A percentile compares a stretch with the other conserved stretches of the same genome.
Evolutionary conservation across 805 yeast species (phyloP).

Genomic region (Kuraishia ogatae): DNA sequence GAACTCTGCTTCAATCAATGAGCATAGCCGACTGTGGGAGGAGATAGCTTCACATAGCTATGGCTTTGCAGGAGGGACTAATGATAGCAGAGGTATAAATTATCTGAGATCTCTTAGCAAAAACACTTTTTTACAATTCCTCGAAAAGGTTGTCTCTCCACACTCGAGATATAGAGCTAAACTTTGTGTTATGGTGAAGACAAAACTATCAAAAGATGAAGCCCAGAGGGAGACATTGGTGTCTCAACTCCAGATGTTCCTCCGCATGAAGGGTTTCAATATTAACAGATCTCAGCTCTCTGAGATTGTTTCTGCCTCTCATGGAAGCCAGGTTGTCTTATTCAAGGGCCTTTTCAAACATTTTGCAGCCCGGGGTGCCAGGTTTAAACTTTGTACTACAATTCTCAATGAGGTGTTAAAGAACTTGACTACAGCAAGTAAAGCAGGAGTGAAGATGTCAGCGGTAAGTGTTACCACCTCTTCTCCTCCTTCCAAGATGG

Average conservation of each 20-base stretch:
- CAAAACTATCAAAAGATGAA: conserved; percentile 28
- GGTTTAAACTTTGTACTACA: conserved; percentile 23
- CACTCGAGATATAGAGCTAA: conserved; percentile 27
- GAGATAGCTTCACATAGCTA: conserved; percentile 29
- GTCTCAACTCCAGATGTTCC: conserved; percentile 32
- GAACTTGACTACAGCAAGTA: conserved; percentile 1
- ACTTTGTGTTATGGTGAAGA: conserved; percentile 31
- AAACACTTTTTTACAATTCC: conserved; percentile 26
- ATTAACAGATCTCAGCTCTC: conserved; percentile 30
- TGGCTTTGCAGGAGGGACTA: conserved; percentile 19
- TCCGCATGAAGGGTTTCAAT: conserved; percentile 38
- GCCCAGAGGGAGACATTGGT: conserved; percentile 24
- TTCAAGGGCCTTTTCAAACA: conserved; percentile 32
- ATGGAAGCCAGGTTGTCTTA: conserved; percentile 27
- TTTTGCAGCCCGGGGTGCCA: conserved; percentile 33
- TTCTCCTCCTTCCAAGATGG: neutral
- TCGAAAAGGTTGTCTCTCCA: conserved; percentile 24
- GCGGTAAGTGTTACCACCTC: neutral
- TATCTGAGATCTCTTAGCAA: conserved; percentile 24
- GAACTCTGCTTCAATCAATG: conserved; percentile 15
- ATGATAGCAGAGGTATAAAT: conserved; percentile 24
- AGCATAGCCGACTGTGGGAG: conserved; percentile 42
- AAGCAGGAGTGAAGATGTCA: neutral
- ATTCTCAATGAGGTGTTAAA: conserved; percentile 24
- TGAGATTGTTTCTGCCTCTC: conserved; percentile 27